These are phyloP conservation scores for Globisporangium paddicum DNA, from an alignment of 352 stramenopile species.

Conservation along the genomic window DNA sequence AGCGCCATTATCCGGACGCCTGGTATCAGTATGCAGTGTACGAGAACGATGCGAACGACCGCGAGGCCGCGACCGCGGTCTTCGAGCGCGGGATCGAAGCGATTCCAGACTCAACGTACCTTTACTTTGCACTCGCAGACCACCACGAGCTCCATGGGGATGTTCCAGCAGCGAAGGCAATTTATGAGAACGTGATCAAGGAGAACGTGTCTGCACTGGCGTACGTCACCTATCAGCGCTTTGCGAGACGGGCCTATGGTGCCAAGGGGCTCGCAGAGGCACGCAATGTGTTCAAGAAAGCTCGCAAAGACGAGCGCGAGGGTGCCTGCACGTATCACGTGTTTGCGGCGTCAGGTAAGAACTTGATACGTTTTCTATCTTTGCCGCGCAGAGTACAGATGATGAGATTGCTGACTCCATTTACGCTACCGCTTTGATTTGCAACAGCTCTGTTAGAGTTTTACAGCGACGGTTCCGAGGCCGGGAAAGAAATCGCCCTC, in stretches of 20 bases:
- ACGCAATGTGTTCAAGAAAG: slow-evolving; percentile 76
- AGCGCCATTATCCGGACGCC: slow-evolving; percentile 70
- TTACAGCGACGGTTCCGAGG: slow-evolving; percentile 79
- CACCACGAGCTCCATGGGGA: slow-evolving; percentile 75
- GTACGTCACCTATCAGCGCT: slow-evolving; percentile 85
- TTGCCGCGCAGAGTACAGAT: slow-evolving; percentile 3
- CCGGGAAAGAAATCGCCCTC: slow-evolving; percentile 79
- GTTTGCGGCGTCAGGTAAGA: slow-evolving; percentile 71
- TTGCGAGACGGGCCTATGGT: slow-evolving; percentile 70
- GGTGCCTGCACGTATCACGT: slow-evolving; percentile 82
- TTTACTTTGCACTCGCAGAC: slow-evolving; percentile 78
- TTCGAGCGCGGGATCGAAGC: slow-evolving; percentile 75
- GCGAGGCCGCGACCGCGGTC: slow-evolving; percentile 53
- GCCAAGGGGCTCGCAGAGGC: slow-evolving; percentile 72
- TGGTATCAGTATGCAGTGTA: slow-evolving; percentile 87
- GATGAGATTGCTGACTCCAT: slow-evolving; percentile 6
- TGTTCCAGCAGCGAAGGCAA: slow-evolving; percentile 52
- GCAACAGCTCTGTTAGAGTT: slow-evolving; percentile 77
- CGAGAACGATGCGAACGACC: slow-evolving; percentile 74
- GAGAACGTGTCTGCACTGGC: slow-evolving; percentile 65
- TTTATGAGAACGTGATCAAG: slow-evolving; percentile 82
- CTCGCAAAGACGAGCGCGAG: slow-evolving; percentile 78
- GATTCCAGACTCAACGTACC: slow-evolving; percentile 73
- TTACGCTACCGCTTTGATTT: neutral
- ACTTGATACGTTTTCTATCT: neutral